Conservation (phyloP, 2,329 filamentous ascomycete species). For the Diaporthe sp. region DNA sequence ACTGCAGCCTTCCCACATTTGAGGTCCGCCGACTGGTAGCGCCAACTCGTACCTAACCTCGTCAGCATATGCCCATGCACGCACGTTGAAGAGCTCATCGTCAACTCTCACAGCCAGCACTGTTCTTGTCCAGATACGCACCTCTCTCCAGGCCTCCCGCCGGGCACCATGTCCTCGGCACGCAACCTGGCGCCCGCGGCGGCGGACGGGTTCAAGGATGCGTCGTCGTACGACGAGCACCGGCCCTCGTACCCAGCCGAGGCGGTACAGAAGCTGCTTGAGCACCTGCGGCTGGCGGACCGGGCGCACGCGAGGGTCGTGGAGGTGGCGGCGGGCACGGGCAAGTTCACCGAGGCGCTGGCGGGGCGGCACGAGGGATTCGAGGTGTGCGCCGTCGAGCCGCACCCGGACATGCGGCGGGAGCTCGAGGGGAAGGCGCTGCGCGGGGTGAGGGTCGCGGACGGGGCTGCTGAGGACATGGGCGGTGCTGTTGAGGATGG, state of each 20-base stretch:
- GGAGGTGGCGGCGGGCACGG: slow-evolving; percentile 51
- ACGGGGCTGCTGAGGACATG: slow-evolving; percentile 72
- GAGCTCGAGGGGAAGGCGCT: slow-evolving; percentile 72
- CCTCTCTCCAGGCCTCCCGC: neutral
- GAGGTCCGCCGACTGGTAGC: neutral
- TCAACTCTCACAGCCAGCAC: neutral
- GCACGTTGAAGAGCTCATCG: neutral
- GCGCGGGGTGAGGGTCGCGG: slow-evolving; percentile 64
- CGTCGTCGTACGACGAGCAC: slow-evolving; percentile 74
- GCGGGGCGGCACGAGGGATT: slow-evolving; percentile 69
- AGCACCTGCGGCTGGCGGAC: slow-evolving; percentile 64
- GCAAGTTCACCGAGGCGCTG: slow-evolving; percentile 58
- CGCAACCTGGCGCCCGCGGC: slow-evolving; percentile 48
- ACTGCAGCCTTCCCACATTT: neutral
- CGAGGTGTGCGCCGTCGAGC: slow-evolving; percentile 69
- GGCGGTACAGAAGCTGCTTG: slow-evolving; percentile 71
- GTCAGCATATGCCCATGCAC: neutral
- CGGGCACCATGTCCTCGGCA: slow-evolving; percentile 29
- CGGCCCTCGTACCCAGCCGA: slow-evolving; percentile 75
- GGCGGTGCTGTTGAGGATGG: slow-evolving; percentile 55
- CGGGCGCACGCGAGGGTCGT: slow-evolving; percentile 56
- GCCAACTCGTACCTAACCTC: neutral
- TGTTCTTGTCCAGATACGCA: too few relatives aligned
- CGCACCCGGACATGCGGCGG: slow-evolving; percentile 74
- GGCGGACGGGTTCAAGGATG: slow-evolving; percentile 74